Evolutionary conservation across 2,329 filamentous ascomycete genomes (phyloP).

Genomic region (Colletotrichum lindemuthianum): DNA sequence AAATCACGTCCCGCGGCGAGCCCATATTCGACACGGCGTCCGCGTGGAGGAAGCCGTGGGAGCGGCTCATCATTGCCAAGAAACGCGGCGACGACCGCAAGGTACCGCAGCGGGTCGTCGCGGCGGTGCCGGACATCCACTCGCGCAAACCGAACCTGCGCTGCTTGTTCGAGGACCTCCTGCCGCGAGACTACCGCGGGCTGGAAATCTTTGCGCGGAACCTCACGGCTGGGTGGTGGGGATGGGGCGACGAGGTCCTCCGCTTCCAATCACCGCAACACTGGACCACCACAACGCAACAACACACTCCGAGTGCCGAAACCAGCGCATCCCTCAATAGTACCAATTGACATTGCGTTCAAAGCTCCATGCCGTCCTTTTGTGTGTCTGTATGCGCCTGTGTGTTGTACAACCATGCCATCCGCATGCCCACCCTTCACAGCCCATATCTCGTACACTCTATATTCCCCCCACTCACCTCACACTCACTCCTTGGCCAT

Average conservation of each 20-base stretch:
- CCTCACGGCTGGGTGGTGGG: slow-evolving; percentile 80
- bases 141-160: slow-evolving; percentile 82
- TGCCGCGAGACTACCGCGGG: slow-evolving; percentile 62
- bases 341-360: slow-evolving; percentile 30
- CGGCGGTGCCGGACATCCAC: slow-evolving; percentile 79
- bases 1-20: slow-evolving; percentile 72
- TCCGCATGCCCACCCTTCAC: slow-evolving; percentile 14
- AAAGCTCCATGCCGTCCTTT: slow-evolving; percentile 37
- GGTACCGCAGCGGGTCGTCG: slow-evolving; percentile 63
- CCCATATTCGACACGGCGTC: slow-evolving; percentile 70
- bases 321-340: background rate
- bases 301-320: background rate
- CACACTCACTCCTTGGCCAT: background rate
- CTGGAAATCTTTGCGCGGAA: slow-evolving; percentile 84
- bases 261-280: slow-evolving; percentile 71
- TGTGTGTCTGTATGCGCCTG: background rate
- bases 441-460: slow-evolving; percentile 24
- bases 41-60: slow-evolving; percentile 79
- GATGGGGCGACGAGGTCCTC: slow-evolving; percentile 79
- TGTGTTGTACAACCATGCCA: slow-evolving; percentile 38
- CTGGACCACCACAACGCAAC: slow-evolving; percentile 50
- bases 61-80: slow-evolving; percentile 73
- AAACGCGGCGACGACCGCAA: slow-evolving; percentile 46
- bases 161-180: slow-evolving; percentile 64
- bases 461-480: slow-evolving; percentile 5